phyloP scores from a whole-genome alignment of 768 basidiomycete species.

The Mrakia blollopis region DNA sequence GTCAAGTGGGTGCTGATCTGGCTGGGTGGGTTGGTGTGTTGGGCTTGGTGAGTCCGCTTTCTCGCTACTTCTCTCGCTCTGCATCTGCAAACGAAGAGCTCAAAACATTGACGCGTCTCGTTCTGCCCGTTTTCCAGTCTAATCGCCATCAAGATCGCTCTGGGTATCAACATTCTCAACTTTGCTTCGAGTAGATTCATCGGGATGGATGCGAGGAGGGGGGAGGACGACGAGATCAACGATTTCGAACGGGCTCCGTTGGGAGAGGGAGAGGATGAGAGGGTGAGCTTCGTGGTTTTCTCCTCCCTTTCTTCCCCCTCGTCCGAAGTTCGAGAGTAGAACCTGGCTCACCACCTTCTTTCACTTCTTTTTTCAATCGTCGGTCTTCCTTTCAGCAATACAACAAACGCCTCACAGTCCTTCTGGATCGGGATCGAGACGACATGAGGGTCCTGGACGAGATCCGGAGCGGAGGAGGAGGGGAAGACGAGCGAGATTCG shows the following conservation, averaged over 20 bases:
- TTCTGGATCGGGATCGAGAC: constrained; percentile 13
- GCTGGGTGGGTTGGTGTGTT: constrained; percentile 46
- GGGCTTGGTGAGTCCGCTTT: constrained; percentile 67
- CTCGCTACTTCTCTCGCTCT: constrained; percentile 1
- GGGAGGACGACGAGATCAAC: constrained; percentile 69
- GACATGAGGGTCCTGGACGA: constrained; percentile 23
- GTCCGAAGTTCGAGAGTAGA: constrained; percentile 5
- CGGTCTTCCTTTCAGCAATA: constrained; percentile 56
- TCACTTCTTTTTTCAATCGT: not conserved
- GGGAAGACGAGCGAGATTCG: constrained; percentile 61
- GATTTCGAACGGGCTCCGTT: constrained; percentile 86
- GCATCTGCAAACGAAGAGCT: not conserved
- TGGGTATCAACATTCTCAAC: constrained; percentile 79
- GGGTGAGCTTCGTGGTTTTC: constrained; percentile 49
- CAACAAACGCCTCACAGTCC: constrained; percentile 47
- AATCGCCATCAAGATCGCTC: constrained; percentile 82
- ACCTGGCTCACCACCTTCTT: not conserved
- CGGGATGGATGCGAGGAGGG: constrained; percentile 68
- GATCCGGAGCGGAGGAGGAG: constrained; percentile 36
- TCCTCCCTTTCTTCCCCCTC: not conserved
- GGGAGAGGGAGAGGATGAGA: constrained; percentile 83
- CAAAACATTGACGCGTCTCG: constrained; percentile 37
- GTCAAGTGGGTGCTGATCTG: constrained; percentile 46
- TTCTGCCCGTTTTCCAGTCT: constrained; percentile 48
- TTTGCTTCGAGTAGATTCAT: constrained; percentile 70